A percentile compares a stretch with the other conserved stretches of the same genome.
These are phyloP conservation scores for Aphanomyces stellatus DNA, from an alignment of 352 stramenopile genomes.

Conservation along the genomic window DNA sequence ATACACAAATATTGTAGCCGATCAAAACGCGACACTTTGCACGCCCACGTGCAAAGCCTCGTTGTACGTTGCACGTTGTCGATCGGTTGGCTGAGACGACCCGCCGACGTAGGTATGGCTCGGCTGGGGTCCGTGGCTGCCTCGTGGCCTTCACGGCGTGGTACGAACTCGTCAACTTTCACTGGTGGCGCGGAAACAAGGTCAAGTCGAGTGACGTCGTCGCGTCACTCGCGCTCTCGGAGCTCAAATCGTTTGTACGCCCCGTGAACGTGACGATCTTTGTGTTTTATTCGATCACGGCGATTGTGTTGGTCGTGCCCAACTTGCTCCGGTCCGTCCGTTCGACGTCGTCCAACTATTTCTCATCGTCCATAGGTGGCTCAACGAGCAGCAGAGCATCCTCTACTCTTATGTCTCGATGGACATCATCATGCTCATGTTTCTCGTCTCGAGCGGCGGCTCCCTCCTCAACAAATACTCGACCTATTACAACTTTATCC, in stretches of 20 bases:
- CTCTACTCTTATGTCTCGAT: slow-evolving; percentile 70
- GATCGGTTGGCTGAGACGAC: too few relatives aligned
- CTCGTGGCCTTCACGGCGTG: neutral
- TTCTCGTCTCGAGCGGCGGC: slow-evolving; percentile 72
- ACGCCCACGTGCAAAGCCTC: neutral
- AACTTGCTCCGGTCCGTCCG: slow-evolving; percentile 8
- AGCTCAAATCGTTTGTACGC: neutral
- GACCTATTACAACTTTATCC: slow-evolving; percentile 27
- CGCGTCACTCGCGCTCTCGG: too few relatives aligned
- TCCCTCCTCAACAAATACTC: slow-evolving; percentile 49
- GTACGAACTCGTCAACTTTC: neutral
- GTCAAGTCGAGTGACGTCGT: too few relatives aligned
- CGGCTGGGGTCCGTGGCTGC: neutral
- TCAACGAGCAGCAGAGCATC: slow-evolving; percentile 15
- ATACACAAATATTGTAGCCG: neutral
- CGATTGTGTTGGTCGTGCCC: neutral
- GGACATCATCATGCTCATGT: slow-evolving; percentile 72
- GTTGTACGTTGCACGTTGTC: neutral
- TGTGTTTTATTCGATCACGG: neutral
- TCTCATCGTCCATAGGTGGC: neutral
- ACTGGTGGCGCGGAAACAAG: neutral
- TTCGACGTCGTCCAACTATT: neutral
- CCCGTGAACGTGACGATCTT: neutral
- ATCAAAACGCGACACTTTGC: neutral
- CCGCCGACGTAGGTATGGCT: neutral